Evolutionary conservation across 2,329 filamentous ascomycete species (phyloP).

Genomic region (Xylariaceae sp.): DNA sequence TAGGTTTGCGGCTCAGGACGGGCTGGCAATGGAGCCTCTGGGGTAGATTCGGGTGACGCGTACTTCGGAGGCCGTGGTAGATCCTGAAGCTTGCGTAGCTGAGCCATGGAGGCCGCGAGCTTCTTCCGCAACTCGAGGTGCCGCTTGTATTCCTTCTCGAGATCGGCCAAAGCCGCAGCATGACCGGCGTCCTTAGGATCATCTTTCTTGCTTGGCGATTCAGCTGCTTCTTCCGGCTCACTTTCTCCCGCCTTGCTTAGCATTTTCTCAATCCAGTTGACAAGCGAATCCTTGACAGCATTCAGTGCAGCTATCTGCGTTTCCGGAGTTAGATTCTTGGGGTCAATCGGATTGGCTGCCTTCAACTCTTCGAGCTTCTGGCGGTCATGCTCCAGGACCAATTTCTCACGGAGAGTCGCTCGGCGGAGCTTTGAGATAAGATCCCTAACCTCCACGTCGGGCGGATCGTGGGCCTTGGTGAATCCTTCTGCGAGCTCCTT

Average conservation of each 20-base stretch:
- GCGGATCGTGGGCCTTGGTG: slow-evolving; percentile 36
- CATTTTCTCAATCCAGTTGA: slow-evolving; percentile 61
- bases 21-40: slow-evolving; percentile 1
- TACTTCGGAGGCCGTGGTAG: slow-evolving; percentile 1
- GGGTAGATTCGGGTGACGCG: not conserved
- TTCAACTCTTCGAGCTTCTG: slow-evolving; percentile 47
- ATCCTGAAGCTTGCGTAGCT: slow-evolving; percentile 17
- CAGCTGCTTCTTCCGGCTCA: slow-evolving; percentile 17
- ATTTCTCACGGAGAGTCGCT: slow-evolving; percentile 52
- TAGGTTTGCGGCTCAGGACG: slow-evolving; percentile 32
- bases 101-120: slow-evolving; percentile 40
- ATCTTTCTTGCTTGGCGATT: slow-evolving; percentile 21
- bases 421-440: slow-evolving; percentile 52
- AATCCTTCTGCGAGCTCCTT: slow-evolving; percentile 48
- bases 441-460: slow-evolving; percentile 40
- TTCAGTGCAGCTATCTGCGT: slow-evolving; percentile 50
- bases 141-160: slow-evolving; percentile 49
- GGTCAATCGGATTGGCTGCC: slow-evolving; percentile 34
- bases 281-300: slow-evolving; percentile 53
- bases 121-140: slow-evolving; percentile 48
- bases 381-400: slow-evolving; percentile 53
- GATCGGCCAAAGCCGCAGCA: slow-evolving; percentile 39
- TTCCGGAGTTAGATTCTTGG: slow-evolving; percentile 33
- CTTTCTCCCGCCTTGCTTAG: slow-evolving; percentile 46
- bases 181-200: slow-evolving; percentile 29